Evolutionary conservation across 495 filamentous ascomycete species (phyloP).

Genomic region (Venustampulla echinocandica): DNA sequence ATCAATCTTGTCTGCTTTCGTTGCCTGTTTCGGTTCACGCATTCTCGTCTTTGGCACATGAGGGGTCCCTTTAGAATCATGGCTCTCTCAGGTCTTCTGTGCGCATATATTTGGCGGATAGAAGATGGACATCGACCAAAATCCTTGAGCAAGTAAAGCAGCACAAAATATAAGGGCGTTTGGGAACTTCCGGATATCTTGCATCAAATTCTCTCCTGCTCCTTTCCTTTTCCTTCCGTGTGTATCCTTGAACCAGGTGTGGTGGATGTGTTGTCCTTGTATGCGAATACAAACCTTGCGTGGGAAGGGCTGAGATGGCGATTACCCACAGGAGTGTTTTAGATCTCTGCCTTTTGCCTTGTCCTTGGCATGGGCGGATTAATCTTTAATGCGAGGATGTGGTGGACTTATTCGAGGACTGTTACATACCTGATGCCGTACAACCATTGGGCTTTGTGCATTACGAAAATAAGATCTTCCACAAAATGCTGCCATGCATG

Average conservation of each 20-base stretch:
- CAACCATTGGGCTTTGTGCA: slow-evolving; percentile 36
- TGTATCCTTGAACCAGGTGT: too few species aligned
- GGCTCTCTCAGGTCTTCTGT: slow-evolving; percentile 17
- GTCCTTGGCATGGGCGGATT: slow-evolving; percentile 26
- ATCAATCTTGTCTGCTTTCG: slow-evolving; percentile 20
- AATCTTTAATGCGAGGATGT: slow-evolving; percentile 42
- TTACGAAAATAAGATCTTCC: slow-evolving; percentile 47
- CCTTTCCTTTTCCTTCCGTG: too few species aligned
- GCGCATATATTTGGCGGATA: slow-evolving; percentile 48
- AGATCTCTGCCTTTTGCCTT: slow-evolving; percentile 14
- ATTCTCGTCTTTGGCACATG: slow-evolving; percentile 18
- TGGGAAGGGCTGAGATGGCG: slow-evolving; percentile 45
- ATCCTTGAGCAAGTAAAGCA: slow-evolving; percentile 34
- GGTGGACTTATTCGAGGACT: slow-evolving; percentile 47
- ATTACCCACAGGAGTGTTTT: slow-evolving; percentile 36
- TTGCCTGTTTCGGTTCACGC: slow-evolving; percentile 23
- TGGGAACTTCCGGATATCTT: slow-evolving; percentile 83
- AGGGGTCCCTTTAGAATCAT: slow-evolving; percentile 21
- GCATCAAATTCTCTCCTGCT: slow-evolving; percentile 40
- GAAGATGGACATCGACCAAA: slow-evolving; percentile 63
- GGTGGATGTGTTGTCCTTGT: slow-evolving; percentile 23
- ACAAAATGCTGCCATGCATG: slow-evolving; percentile 13
- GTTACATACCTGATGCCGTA: slow-evolving; percentile 41
- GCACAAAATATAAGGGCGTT: slow-evolving; percentile 40
- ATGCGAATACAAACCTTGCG: slow-evolving; percentile 34